Conservation (phyloP, 2,329 filamentous ascomycete species). For the Penicillium thymicola region DNA sequence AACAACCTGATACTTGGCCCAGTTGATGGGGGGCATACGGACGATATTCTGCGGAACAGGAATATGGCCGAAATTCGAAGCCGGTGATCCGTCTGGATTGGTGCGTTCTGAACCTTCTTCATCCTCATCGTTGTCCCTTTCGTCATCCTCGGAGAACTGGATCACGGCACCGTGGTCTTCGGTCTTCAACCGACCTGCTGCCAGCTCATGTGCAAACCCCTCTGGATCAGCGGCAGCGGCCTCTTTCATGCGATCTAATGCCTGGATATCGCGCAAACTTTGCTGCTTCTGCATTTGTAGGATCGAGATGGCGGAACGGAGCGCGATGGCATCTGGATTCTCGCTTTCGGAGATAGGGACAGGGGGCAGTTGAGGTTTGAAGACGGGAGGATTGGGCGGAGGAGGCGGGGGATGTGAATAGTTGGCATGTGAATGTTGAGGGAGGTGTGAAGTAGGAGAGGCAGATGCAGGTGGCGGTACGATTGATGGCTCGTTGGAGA, state of each 20-base stretch:
- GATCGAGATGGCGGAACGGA: conserved; percentile 79
- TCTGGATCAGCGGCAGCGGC: conserved; percentile 69
- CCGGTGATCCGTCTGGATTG: neutral
- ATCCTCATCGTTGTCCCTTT: conserved; percentile 37
- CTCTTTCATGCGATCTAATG: conserved; percentile 66
- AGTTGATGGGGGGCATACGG: conserved; percentile 85
- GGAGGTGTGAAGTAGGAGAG: conserved; percentile 23
- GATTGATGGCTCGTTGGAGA: conserved; percentile 29
- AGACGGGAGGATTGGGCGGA: conserved; percentile 23
- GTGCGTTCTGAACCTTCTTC: conserved; percentile 23
- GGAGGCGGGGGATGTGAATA: conserved; percentile 15
- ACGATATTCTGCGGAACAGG: conserved; percentile 79
- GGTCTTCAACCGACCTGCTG: conserved; percentile 57
- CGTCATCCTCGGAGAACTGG: conserved; percentile 37
- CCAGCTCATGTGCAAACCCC: conserved; percentile 67
- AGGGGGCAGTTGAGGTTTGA: conserved; percentile 38
- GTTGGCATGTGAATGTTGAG: conserved; percentile 1
- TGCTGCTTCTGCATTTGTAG: conserved; percentile 81
- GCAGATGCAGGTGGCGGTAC: conserved; percentile 32
- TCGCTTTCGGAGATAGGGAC: conserved; percentile 47
- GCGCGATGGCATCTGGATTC: conserved; percentile 83
- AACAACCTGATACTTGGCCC: conserved; percentile 89
- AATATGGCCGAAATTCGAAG: conserved; percentile 57
- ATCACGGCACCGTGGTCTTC: conserved; percentile 33
- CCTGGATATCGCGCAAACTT: conserved; percentile 70